These are phyloP conservation scores for Cryptococcus jaspeensis DNA, from an alignment of 1,284 basidiomycete species.

Conservation along the genomic window DNA sequence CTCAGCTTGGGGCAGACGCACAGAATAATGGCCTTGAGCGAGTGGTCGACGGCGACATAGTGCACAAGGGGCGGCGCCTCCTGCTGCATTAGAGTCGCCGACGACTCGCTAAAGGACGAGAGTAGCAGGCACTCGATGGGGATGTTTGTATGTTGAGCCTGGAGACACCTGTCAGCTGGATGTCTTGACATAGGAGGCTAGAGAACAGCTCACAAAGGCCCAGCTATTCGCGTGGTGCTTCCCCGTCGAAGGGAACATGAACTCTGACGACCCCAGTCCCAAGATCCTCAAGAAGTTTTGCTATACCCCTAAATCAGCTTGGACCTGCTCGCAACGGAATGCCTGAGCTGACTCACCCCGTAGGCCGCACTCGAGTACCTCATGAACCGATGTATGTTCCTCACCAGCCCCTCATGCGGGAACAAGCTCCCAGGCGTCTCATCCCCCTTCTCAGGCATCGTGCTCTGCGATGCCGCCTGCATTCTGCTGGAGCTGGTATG, in stretches of 20 bases:
- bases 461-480: constrained; percentile 3
- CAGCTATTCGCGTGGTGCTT: constrained; percentile 54
- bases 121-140: constrained; percentile 54
- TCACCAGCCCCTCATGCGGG: constrained; percentile 52
- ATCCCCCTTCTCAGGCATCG: constrained; percentile 8
- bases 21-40: constrained; percentile 51
- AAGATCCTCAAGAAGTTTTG: constrained; percentile 54
- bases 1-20: constrained; percentile 8
- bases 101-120: constrained; percentile 52
- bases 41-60: constrained; percentile 55
- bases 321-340: neutral
- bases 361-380: constrained; percentile 54
- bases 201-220: constrained; percentile 38
- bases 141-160: constrained; percentile 54
- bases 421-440: constrained; percentile 41
- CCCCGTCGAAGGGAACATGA: constrained; percentile 54
- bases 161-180: constrained; percentile 1
- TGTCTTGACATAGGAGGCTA: neutral
- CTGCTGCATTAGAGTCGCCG: constrained; percentile 29
- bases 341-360: constrained; percentile 32
- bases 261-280: constrained; percentile 52
- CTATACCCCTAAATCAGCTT: constrained; percentile 13
- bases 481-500: constrained; percentile 21
- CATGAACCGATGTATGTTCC: constrained; percentile 56
- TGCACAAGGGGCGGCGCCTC: constrained; percentile 54